Evolutionary conservation across 2,329 filamentous ascomycete species (phyloP), one percentile per base, ranked within the genome.

Genomic region (Alternaria novae-zelandiae): DNA sequence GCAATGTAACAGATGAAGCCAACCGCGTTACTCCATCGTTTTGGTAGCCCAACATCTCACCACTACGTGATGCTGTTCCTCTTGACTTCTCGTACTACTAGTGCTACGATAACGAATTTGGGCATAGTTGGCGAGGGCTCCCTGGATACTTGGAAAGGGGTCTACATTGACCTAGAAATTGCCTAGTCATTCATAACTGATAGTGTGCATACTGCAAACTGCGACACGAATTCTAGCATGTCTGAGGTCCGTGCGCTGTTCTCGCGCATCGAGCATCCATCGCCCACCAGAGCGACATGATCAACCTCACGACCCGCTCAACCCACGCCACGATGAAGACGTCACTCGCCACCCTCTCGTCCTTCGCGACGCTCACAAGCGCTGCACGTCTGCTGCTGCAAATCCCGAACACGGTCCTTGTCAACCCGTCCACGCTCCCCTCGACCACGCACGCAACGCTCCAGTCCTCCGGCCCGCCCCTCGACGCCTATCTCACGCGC

Each of bases 391-490:
- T 85, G 60, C 86, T 84, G 44, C 82, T 89, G 70, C 83, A 85
- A 55, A 85, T 88, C 25, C 82, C 87, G 32, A 69, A 74, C 55
- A 73, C 79, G 77, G 70, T 79, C 64, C 71, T 83, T 65, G 73
- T 82, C 47, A 82, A 83, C 69, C 81, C 84, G 49, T 79, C 83
- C 21, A 78, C 77, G 15, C 83, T 87, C 59, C 82, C 84, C 57
- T 77, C 84, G 53, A 87, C 90, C 57, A 90, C 89, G 21, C 83
- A 90, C 74, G 87, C 86, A 64, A 90, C 90, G 54, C 89, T 90
- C 76, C 90, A 89, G 41, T 89, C 87, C 5, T 78, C 81, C 45
- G 83, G 83, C 17, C 81, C 79, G 10, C 78, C 79, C 43, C 74
- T 86, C 63, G 82, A 86, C 25, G 89, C 91, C 12, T 89, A 90